phyloP scores from a whole-genome alignment of 2,329 filamentous ascomycete genomes.

The Neofusicoccum umdonicola region DNA sequence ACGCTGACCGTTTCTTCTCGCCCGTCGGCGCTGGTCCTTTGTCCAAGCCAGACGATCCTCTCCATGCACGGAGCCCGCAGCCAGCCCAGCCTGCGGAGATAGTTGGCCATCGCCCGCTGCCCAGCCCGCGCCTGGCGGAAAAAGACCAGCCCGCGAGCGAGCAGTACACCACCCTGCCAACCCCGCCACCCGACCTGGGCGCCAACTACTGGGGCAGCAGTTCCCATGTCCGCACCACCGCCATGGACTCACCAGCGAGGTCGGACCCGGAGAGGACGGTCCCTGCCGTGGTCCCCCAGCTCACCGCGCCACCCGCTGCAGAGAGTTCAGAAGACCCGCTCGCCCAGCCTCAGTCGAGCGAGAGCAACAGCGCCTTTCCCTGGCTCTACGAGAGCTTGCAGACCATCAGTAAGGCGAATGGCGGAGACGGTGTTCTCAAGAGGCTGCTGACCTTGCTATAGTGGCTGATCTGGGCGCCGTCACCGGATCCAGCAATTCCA shows the following conservation, averaged over 20 bases:
- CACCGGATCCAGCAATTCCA: slow-evolving; percentile 37
- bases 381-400: slow-evolving; percentile 33
- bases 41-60: slow-evolving; percentile 40
- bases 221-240: slow-evolving; percentile 34
- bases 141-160: not conserved
- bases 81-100: slow-evolving; percentile 20
- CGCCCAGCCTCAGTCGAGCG: not conserved
- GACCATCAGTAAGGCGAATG: slow-evolving; percentile 30
- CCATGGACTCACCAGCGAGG: slow-evolving; percentile 40
- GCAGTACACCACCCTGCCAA: slow-evolving; percentile 42
- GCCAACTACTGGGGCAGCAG: slow-evolving; percentile 41
- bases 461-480: slow-evolving; percentile 33
- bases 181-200: slow-evolving; percentile 45
- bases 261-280: slow-evolving; percentile 32
- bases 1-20: slow-evolving; percentile 28
- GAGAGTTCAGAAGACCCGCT: slow-evolving; percentile 20
- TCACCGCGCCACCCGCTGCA: slow-evolving; percentile 15
- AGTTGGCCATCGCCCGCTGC: slow-evolving; percentile 5
- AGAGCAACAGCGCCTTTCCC: slow-evolving; percentile 22
- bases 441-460: slow-evolving; percentile 20
- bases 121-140: not conserved
- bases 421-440: not conserved
- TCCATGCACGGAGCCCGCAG: slow-evolving; percentile 38
- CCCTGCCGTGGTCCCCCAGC: slow-evolving; percentile 13
- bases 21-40: slow-evolving; percentile 36